phyloP scores from a whole-genome alignment of 192 early-diverging fungal genomes.

The Entomortierella parvispora region DNA sequence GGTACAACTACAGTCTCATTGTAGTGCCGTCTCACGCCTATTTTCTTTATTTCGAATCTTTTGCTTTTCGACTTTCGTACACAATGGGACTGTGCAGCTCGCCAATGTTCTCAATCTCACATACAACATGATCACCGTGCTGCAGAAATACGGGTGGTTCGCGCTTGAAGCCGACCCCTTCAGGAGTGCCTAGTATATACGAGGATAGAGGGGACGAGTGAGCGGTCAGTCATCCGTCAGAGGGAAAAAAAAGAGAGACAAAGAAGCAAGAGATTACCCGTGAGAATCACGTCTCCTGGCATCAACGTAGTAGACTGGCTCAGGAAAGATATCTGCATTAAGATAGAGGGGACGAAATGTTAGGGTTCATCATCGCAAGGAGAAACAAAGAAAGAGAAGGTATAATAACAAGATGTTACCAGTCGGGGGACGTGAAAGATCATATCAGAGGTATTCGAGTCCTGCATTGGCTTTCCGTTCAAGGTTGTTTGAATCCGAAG shows the following conservation, averaged over 20 bases:
- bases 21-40: not conserved
- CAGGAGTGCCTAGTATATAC: constrained; percentile 15
- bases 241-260: too few species aligned
- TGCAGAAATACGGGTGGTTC: constrained; percentile 65
- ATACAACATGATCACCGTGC: constrained; percentile 58
- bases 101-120: constrained; percentile 66
- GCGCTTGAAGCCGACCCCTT: constrained; percentile 61
- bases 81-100: constrained; percentile 56
- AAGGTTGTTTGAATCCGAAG: constrained; percentile 56
- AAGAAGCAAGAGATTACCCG: constrained; percentile 56
- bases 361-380: not conserved
- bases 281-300: constrained; percentile 66
- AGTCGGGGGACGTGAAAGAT: constrained; percentile 63
- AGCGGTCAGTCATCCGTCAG: constrained; percentile 15
- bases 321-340: constrained; percentile 62
- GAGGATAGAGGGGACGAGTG: not conserved
- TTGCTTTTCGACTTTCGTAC: constrained; percentile 49
- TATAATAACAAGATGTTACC: constrained; percentile 43
- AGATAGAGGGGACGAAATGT: too few species aligned
- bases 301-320: constrained; percentile 69
- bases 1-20: too few species aligned
- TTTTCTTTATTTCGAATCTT: not conserved
- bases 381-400: not conserved
- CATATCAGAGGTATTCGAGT: constrained; percentile 65
- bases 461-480: constrained; percentile 62